phyloP scores from a whole-genome alignment of 805 yeast genomes.

The Nakazawaea anatomiae region DNA sequence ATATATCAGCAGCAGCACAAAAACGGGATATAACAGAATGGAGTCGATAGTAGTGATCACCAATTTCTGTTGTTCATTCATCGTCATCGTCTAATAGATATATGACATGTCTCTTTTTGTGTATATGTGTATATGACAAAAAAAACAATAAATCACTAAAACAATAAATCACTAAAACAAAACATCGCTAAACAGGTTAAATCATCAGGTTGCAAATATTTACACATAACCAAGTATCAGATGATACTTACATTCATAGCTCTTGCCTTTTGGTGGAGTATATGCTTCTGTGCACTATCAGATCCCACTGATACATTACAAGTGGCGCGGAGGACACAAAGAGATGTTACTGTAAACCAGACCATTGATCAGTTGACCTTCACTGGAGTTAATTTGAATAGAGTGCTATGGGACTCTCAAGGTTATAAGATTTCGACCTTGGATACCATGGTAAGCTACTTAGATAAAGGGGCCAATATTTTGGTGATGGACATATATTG shows the following conservation, averaged over 20 bases:
- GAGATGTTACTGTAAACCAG: constrained; percentile 37
- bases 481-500: constrained; percentile 52
- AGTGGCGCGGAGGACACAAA: constrained; percentile 30
- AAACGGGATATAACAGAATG: constrained; percentile 1
- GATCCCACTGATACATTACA: not conserved
- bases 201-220: too few species aligned
- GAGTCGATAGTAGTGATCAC: not conserved
- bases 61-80: not conserved
- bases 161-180: not conserved
- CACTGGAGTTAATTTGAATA: constrained; percentile 32
- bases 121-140: not conserved
- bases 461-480: constrained; percentile 39
- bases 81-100: not conserved
- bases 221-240: not conserved
- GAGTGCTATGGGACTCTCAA: constrained; percentile 22
- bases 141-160: not conserved
- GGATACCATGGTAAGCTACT: constrained; percentile 20
- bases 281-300: not conserved
- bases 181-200: not conserved
- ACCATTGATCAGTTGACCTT: constrained; percentile 33
- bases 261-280: not conserved
- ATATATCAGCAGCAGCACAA: constrained; percentile 2
- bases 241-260: not conserved
- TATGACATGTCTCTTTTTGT: too few species aligned
- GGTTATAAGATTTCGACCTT: constrained; percentile 29